Percentiles rank a stretch among this genome's conserved stretches.
Conservation (phyloP, 208 protist species). For the Leishmania guyanensis region DNA sequence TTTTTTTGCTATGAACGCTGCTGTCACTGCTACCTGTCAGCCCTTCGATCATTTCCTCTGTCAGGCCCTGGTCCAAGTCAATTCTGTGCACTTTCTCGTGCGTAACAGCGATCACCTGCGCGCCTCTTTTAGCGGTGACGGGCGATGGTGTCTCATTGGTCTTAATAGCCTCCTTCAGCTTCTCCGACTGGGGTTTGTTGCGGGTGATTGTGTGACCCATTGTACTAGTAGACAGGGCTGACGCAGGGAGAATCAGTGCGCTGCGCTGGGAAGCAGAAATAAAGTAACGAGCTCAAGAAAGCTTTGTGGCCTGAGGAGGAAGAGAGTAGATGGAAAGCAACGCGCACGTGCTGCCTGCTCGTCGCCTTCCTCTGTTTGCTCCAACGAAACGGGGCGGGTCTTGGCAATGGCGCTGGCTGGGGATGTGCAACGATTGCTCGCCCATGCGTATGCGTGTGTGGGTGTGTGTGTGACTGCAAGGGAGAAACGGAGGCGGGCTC, state of each 20-base stretch:
- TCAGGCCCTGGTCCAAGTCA: conserved; percentile 17
- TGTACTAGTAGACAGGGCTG: neutral
- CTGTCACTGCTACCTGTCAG: conserved; percentile 12
- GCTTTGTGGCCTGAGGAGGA: neutral
- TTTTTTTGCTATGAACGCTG: neutral
- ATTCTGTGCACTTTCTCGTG: neutral
- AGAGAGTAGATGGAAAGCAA: neutral
- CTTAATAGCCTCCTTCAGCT: too few relatives aligned
- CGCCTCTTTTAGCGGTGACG: neutral
- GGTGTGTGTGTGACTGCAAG: neutral
- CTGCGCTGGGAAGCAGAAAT: neutral
- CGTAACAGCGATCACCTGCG: neutral
- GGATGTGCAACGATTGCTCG: neutral
- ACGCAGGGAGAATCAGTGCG: neutral
- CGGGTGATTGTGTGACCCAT: conserved; percentile 10
- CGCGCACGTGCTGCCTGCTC: neutral
- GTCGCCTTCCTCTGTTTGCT: neutral
- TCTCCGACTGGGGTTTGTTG: neutral
- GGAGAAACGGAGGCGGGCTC: neutral
- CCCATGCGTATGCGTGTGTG: neutral
- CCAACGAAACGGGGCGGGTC: neutral
- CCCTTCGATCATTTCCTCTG: conserved; percentile 33
- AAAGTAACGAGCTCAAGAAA: neutral
- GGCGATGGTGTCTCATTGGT: neutral
- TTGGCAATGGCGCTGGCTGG: neutral